phyloP scores from a whole-genome alignment of 2,329 filamentous ascomycete species.

The Tolypocladium album region DNA sequence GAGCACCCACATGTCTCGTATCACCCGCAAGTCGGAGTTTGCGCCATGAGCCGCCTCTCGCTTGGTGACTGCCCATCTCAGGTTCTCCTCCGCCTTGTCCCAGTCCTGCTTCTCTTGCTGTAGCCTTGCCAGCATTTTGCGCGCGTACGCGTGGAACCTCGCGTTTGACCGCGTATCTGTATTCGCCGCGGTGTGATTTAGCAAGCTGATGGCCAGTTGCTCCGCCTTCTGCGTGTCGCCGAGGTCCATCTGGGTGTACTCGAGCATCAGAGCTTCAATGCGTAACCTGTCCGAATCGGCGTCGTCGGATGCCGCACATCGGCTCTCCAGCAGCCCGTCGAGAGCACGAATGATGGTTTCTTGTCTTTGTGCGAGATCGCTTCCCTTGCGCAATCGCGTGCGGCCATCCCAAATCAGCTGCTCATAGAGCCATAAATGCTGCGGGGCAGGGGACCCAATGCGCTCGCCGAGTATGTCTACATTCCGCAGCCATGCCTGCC shows the following conservation, averaged over 20 bases:
- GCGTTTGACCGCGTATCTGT: slow-evolving; percentile 15
- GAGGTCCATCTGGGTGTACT: slow-evolving; percentile 28
- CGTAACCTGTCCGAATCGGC: slow-evolving; percentile 15
- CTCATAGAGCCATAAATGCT: slow-evolving; percentile 26
- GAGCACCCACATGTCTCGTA: slow-evolving; percentile 28
- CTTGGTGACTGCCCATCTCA: slow-evolving; percentile 19
- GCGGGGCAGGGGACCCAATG: slow-evolving; percentile 16
- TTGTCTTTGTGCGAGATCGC: slow-evolving; percentile 15
- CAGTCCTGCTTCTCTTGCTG: slow-evolving; percentile 21
- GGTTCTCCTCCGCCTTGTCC: slow-evolving; percentile 20
- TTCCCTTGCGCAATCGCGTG: slow-evolving; percentile 20
- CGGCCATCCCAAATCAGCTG: slow-evolving; percentile 27
- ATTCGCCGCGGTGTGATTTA: slow-evolving; percentile 14
- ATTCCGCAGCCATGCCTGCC: slow-evolving; percentile 25
- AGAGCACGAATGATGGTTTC: slow-evolving; percentile 20
- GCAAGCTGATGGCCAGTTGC: slow-evolving; percentile 16
- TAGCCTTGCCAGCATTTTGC: slow-evolving; percentile 25
- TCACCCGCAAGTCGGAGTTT: slow-evolving; percentile 21
- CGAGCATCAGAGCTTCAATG: slow-evolving; percentile 21
- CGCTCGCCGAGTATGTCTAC: slow-evolving; percentile 20
- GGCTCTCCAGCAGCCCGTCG: slow-evolving; percentile 10
- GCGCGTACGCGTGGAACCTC: slow-evolving; percentile 26
- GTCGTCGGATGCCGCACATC: slow-evolving; percentile 2
- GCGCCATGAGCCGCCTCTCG: slow-evolving; percentile 24
- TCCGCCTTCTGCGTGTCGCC: slow-evolving; percentile 20